A percentile compares a stretch with the other conserved stretches of the same genome.
Conservation (phyloP, 495 filamentous ascomycete genomes). For the Penicillium subrubescens region DNA sequence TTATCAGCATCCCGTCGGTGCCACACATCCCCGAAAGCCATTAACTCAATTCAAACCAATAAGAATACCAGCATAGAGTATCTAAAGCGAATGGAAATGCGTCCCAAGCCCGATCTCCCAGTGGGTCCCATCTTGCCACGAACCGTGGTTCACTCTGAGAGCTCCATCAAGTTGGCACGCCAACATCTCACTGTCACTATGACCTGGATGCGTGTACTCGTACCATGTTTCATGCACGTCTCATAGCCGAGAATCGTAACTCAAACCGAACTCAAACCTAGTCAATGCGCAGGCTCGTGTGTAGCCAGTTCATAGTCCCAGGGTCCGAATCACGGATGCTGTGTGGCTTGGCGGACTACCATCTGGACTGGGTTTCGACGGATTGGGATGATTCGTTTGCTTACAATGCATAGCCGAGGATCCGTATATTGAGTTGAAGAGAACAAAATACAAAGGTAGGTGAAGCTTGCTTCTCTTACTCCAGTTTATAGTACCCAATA, state of each 20-base stretch:
- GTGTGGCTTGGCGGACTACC: slow-evolving; percentile 3
- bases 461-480: too few species aligned
- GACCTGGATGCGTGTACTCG: background rate
- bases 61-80: too few species aligned
- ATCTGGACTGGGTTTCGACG: background rate
- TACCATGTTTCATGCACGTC: background rate
- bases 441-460: too few species aligned
- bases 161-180: slow-evolving; percentile 5
- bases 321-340: background rate
- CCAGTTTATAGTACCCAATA: too few species aligned
- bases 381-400: background rate
- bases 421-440: too few species aligned
- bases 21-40: background rate
- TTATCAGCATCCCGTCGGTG: background rate
- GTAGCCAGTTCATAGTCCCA: slow-evolving; percentile 9
- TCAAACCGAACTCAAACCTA: background rate
- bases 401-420: background rate
- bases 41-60: slow-evolving; percentile 5
- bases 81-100: background rate
- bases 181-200: slow-evolving; percentile 7
- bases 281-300: background rate
- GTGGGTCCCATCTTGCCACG: slow-evolving; percentile 4
- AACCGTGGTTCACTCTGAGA: background rate
- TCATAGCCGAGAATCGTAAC: background rate
- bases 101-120: background rate